Percentiles rank a stretch among this genome's conserved stretches.
These are phyloP conservation scores for Cutaneotrichosporon cyanovorans DNA, from an alignment of 1,284 basidiomycete genomes.

Conservation along the genomic window DNA sequence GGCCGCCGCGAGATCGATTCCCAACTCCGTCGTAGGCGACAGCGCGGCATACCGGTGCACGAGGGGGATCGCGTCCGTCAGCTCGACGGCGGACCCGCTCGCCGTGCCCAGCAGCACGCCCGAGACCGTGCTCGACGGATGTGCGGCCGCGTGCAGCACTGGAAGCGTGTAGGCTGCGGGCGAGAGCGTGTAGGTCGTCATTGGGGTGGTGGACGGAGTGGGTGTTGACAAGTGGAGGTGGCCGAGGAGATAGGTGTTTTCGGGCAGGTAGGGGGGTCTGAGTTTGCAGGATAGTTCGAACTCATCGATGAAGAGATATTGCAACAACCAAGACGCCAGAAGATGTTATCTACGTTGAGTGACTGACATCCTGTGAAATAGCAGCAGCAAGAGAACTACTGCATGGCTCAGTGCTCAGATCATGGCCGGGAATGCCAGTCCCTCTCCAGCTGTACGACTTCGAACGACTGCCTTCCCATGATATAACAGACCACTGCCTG, in stretches of 20 bases:
- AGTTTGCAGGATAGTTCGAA: too few relatives aligned
- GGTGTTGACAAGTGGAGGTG: not conserved
- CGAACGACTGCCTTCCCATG: too few relatives aligned
- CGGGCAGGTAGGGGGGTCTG: not conserved
- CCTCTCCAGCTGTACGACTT: too few relatives aligned
- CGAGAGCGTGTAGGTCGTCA: conserved; percentile 16
- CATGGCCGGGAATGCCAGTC: too few relatives aligned
- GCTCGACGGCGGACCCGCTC: conserved; percentile 6
- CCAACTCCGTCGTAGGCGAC: conserved; percentile 38
- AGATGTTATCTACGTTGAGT: too few relatives aligned
- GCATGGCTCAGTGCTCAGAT: too few relatives aligned
- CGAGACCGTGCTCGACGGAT: conserved; percentile 37
- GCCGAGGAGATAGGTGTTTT: not conserved
- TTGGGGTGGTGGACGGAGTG: not conserved
- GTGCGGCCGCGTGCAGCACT: conserved; percentile 36
- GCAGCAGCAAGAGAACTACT: too few relatives aligned
- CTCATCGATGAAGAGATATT: too few relatives aligned
- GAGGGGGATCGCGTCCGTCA: conserved; percentile 41
- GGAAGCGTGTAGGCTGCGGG: conserved; percentile 27
- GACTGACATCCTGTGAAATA: too few relatives aligned
- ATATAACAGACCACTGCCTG: too few relatives aligned
- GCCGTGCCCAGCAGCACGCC: conserved; percentile 43
- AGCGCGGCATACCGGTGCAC: conserved; percentile 44
- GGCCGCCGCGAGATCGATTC: conserved; percentile 33
- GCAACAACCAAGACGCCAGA: too few relatives aligned